Base-by-base conservation (phyloP, 345 rosid species). In the Hibiscus syriacus region DNA sequence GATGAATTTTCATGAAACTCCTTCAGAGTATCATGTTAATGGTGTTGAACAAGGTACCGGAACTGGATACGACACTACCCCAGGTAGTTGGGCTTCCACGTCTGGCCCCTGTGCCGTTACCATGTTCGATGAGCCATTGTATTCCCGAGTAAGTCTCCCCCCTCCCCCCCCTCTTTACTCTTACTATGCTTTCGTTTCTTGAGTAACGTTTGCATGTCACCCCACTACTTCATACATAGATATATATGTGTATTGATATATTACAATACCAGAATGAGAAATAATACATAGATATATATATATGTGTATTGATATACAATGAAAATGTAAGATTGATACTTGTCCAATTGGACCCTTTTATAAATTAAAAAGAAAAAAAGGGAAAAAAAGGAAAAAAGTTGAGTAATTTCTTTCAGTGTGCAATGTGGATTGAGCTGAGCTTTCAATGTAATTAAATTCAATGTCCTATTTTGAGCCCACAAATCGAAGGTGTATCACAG, bases 1-100 rank as follows among this genome's bases (percentile, higher is more conserved):
- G 55, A 72, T 82, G 78, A 86, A 78, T 59, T 67, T 79, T 78
- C 85, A 81, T n/a, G n/a, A n/a, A n/a, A n/a, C n/a, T n/a, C n/a
- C n/a, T n/a, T n/a, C n/a, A n/a, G n/a, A n/a, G n/a, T n/a, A n/a
- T n/a, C n/a, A n/a, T 61, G 57, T 80, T 69, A 79, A 70, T 75
- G 93, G 81, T 70, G 74, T 71, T 77, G 82, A 79, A 66, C 91
- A 85, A 57, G 83, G 83, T 45, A 77, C 79, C 55, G 76, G 80
- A 66, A 74, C 84, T 38, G 89, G 68, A 12, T 76, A 76, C 63
- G 79, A 78, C 65, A 36, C 72, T 16, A 72, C 75, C 66, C 86
- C 74, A 66, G 73, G 74, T 55, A 80, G 85, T 68, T 90, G 87
- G 86, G 83, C 83, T 72, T 82, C 91, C 71, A 69, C 73, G 39